Evolutionary conservation across 257 asterid species (phyloP), one percentile per base, ranked within the genome.

Genomic region (Solanum tarapatanum): DNA sequence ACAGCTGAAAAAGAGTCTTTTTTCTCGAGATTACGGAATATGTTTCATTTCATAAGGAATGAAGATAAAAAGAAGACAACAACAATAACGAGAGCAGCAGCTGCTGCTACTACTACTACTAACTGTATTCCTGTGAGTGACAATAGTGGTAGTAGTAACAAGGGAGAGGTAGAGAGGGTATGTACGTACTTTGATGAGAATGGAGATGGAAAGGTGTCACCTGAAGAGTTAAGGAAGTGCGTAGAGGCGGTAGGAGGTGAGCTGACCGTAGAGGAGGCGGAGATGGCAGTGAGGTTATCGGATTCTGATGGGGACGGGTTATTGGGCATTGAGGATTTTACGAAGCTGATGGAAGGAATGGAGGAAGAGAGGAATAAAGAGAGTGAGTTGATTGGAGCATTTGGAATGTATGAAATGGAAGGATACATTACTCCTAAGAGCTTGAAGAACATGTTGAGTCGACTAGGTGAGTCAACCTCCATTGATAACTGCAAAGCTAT

Each of bases 361-460:
- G 95, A 86, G 4, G 94, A 91, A n/a, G 97, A 93, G 6, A 94
- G 92, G 84, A 92, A 69, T 79, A 79, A 79, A 73, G 90, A 72
- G 66, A 68, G 88, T 58, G 95, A 91, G 82, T 55, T 94, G 87
- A 90, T 37, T 12, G 94, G 87, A 88, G 93, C 92, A 51, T 94
- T 94, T 89, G 90, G 84, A 55, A 87, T 90, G 94, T 94, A 94
- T 89, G 95, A 88, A 72, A 75, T 86, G 92, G 94, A 90, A 26
- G 96, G 93, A 26, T 89, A 90, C 88, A 94, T 94, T 24, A 94
- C 95, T 7, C 92, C 95, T 6, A 90, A 85, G 87, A 94, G 98
- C 85, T 87, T 93, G 92, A 89, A 90, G 80, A 91, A 92, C 83
- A 92, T 92, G 96, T 88, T 93, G 79, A 91, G 93, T 55, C 83